These are phyloP conservation scores for Retiboletus flavoniger DNA, from an alignment of 1,284 basidiomycete species.

Conservation along the genomic window DNA sequence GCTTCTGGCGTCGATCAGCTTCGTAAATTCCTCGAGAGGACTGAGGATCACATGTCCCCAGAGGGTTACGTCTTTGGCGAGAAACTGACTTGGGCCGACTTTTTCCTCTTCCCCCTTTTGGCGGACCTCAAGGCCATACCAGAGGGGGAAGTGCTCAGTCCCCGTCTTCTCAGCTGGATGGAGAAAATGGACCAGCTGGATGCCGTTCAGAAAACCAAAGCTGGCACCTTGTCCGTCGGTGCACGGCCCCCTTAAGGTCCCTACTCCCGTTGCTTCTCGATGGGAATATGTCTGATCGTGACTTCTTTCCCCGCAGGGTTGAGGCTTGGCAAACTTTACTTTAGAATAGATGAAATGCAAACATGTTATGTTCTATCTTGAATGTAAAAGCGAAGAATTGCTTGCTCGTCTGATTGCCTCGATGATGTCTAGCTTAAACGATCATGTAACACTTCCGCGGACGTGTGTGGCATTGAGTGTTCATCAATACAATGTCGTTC, in stretches of 20 bases:
- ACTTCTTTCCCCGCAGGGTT: not conserved
- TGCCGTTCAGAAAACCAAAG: conserved; percentile 26
- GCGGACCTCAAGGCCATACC: conserved; percentile 32
- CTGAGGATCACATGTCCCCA: conserved; percentile 27
- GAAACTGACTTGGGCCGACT: conserved; percentile 32
- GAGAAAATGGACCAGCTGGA: conserved; percentile 28
- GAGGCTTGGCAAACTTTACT: not conserved
- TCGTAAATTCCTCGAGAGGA: conserved; percentile 16
- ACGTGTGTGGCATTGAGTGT: not conserved
- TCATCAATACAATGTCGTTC: not conserved
- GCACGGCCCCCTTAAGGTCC: conserved; percentile 23
- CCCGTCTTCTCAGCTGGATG: conserved; percentile 29
- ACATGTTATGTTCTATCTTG: not conserved
- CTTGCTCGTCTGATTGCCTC: not conserved
- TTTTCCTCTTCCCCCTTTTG: conserved; percentile 34
- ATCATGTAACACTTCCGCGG: not conserved
- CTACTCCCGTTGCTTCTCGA: not conserved
- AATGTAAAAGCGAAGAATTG: not conserved
- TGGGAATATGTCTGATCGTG: not conserved
- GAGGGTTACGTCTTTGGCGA: conserved; percentile 32
- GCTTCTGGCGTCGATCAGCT: conserved; percentile 22
- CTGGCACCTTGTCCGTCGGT: conserved; percentile 27
- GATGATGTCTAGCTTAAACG: not conserved
- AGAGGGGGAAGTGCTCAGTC: conserved; percentile 26
- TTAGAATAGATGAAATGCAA: not conserved